These are phyloP conservation scores for Suillus discolor DNA, from an alignment of 768 basidiomycete species.

Conservation along the genomic window DNA sequence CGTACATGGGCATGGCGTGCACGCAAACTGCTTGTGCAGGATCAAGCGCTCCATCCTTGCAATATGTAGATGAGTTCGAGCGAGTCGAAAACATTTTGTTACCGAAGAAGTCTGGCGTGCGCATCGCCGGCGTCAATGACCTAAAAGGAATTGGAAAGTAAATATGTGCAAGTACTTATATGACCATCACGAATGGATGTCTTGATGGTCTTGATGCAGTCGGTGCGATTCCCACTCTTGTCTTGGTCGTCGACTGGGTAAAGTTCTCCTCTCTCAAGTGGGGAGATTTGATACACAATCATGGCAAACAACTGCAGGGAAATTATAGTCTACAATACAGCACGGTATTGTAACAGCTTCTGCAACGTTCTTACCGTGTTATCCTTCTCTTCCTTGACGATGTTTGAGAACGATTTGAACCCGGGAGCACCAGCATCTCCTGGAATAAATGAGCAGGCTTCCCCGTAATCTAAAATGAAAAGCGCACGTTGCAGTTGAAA, in stretches of 20 bases:
- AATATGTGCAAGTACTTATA: background rate
- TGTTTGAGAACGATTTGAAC: conserved; percentile 72
- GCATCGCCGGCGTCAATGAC: background rate
- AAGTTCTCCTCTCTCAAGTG: too few species aligned
- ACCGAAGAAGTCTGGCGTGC: background rate
- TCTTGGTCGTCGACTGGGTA: background rate
- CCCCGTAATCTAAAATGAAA: conserved; percentile 13
- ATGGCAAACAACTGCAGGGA: background rate
- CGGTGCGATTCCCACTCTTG: background rate
- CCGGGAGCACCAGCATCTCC: conserved; percentile 60
- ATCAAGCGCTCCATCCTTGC: background rate
- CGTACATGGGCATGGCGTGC: too few species aligned
- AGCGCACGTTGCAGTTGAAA: conserved; percentile 74
- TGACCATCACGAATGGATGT: background rate
- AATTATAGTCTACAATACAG: background rate
- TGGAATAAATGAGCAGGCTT: conserved; percentile 28
- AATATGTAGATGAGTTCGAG: background rate
- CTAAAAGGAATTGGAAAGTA: background rate
- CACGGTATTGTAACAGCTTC: conserved; percentile 32
- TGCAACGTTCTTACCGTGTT: conserved; percentile 47
- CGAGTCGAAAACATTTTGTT: background rate
- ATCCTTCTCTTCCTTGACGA: conserved; percentile 81
- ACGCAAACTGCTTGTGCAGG: too few species aligned
- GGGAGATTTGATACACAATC: too few species aligned
- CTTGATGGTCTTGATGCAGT: background rate